Base-by-base conservation (phyloP, 2,329 filamentous ascomycete genomes). In the Fusarium proliferatum region DNA sequence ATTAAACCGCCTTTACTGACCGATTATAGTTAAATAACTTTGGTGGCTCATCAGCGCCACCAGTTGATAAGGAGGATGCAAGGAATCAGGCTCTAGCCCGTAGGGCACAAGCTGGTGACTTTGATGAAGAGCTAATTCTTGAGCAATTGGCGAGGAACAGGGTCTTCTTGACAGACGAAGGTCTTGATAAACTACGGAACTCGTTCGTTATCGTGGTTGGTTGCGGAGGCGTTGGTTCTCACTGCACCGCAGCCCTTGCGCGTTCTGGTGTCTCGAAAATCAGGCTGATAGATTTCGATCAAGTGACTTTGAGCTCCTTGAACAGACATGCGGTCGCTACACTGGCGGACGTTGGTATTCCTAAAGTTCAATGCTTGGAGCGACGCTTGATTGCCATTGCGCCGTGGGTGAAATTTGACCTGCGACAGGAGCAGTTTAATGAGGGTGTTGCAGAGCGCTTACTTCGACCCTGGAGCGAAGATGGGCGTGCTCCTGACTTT, bases 241-340 rank as follows among this genome's bases (percentile, higher is more conserved):
- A 99, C 85, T 95, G 94, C 71, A 90, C 92, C 9, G 92, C 95
- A 3, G 92, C 96, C 7, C 90, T 99, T 36, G 93, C 94, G 9
- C 92, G 96, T 36, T 97, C 95, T 1, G 96, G 96, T 38, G 94
- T 97, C 48, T 92, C 93, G n/a, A 92, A 91, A 77, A 88, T 99
- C 61, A 92, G 96, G 2, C 88, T 99, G 42, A 91, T 99, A 75
- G 96, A 99, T 82, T 99, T 99, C 81, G 96, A 99, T 81, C 96
- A 99, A 86, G 96, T 99, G 39, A 97, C 95, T 1, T 87, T 99
- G 49, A 97, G 94, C 72, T 97, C 95, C 6, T 85, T 99, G 61
- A 99, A 99, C 82, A 88, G 96, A n/a, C 96, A 99, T 83, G 95
- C 96, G 13, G 92, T 99, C 3, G 96, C 96, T 9, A 98, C 96